Base-by-base conservation (phyloP, 1,284 basidiomycete genomes). In the Neonothopanus nambi region DNA sequence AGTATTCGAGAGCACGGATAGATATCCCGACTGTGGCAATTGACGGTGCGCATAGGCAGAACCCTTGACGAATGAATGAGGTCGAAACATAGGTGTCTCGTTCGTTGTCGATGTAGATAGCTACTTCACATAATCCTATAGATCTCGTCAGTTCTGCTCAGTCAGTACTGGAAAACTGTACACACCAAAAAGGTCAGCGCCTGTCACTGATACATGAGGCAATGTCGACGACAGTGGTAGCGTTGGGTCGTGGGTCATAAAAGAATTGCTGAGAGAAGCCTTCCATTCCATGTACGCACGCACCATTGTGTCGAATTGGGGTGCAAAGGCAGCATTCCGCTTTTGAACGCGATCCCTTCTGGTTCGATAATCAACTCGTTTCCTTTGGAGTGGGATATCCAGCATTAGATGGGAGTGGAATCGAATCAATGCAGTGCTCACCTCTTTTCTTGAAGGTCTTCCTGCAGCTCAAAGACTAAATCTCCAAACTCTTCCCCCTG, bases 201-300 rank as follows among this genome's bases (percentile, higher is more conserved):
- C 26, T 5, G 26, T 28, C 5, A 28, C 26, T 28, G 11, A 5
- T 28, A 28, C 26, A 11, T 5, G 11, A 5, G 26, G 26, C 26
- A 28, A 28, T 11, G 5, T 11, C 26, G 26, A 28, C 11, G 11
- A 11, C 11, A 11, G 5, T 28, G 26, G 26, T 28, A 11, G 5
- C 11, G 26, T 28, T 5, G 26, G 26, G 26, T 28, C 26, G 11
- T 28, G 26, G 26, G 26, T 11, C 26, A 28, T 28, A 11, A 5
- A 5, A 5, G 26, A 28, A 28, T 5, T 11, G 11, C 26, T 11
- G 5, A 28, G 11, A 28, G 26, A 28, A 5, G 26, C 26, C 5
- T 11, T 28, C 50, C 50, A 56, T 3, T 45, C 26, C 40, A 48
- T 41, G 35, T 52, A 56, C 7, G 50, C 33, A 15, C 47, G 21